A percentile compares a stretch with the other conserved stretches of the same genome.
These are phyloP conservation scores for Pseudohalonectria lignicola DNA, from an alignment of 2,329 filamentous ascomycete genomes.

Conservation along the genomic window DNA sequence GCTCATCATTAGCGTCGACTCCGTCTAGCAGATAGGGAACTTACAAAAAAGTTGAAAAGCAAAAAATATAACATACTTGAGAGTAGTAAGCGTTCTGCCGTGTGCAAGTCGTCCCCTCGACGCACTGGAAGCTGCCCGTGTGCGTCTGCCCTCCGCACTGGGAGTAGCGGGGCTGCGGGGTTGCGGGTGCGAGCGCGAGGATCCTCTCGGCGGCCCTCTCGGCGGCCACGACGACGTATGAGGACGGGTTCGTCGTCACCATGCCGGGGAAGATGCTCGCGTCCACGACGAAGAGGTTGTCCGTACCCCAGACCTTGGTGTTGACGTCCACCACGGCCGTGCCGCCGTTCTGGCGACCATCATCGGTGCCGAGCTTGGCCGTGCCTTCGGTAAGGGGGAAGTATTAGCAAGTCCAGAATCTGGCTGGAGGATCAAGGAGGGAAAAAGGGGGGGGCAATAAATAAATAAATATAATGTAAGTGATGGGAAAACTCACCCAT, in stretches of 20 bases:
- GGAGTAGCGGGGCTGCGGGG: not conserved
- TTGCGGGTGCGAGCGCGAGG: slow-evolving; percentile 22
- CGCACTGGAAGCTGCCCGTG: slow-evolving; percentile 4
- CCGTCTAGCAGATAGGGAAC: too few species aligned
- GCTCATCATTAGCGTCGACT: too few species aligned
- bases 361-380: slow-evolving; percentile 12
- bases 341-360: slow-evolving; percentile 10
- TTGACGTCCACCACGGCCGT: slow-evolving; percentile 13
- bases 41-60: too few species aligned
- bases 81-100: slow-evolving; percentile 3
- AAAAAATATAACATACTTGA: slow-evolving; percentile 2
- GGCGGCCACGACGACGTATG: slow-evolving; percentile 45
- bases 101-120: not conserved
- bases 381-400: slow-evolving; percentile 7
- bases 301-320: slow-evolving; percentile 36
- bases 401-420: too few species aligned
- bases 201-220: slow-evolving; percentile 42
- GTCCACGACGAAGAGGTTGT: slow-evolving; percentile 43
- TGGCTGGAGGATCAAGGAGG: not conserved
- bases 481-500: slow-evolving; percentile 2
- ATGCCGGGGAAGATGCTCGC: slow-evolving; percentile 47
- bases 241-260: slow-evolving; percentile 46
- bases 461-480: slow-evolving; percentile 34
- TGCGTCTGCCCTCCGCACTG: slow-evolving; percentile 4
- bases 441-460: not conserved